A percentile compares a stretch with the other conserved stretches of the same genome.
These are phyloP conservation scores for Oryza glaberrima DNA, from an alignment of 176 grass and related monocot species.

Conservation along the genomic window DNA sequence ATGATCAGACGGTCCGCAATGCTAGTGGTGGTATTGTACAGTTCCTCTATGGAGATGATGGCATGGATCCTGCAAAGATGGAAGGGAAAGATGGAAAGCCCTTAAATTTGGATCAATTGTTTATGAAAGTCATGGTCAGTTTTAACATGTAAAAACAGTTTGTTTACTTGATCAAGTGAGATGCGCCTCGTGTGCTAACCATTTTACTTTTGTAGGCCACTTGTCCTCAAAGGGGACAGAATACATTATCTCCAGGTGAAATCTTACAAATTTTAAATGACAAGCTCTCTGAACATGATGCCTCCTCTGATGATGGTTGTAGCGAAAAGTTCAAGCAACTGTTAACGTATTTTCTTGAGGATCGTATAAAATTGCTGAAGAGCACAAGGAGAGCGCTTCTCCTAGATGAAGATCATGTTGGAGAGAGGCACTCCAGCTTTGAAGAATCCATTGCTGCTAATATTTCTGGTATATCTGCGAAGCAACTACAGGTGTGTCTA, in stretches of 20 bases:
- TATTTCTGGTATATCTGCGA: conserved; percentile 87
- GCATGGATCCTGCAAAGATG: conserved; percentile 99
- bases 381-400: conserved; percentile 70
- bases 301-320: conserved; percentile 62
- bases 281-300: conserved; percentile 58
- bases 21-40: conserved; percentile 91
- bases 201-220: conserved; percentile 65
- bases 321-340: conserved; percentile 63
- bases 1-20: conserved; percentile 93
- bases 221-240: conserved; percentile 65
- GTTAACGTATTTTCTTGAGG: conserved; percentile 62
- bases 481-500: conserved; percentile 82
- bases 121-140: conserved; percentile 98
- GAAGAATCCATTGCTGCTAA: conserved; percentile 75
- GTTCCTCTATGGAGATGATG: conserved; percentile 97
- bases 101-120: conserved; percentile 96
- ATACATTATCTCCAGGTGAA: conserved; percentile 64
- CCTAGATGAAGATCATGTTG: conserved; percentile 55
- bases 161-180: conserved; percentile 23
- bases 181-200: conserved; percentile 11
- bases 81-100: conserved; percentile 83
- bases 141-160: conserved; percentile 18
- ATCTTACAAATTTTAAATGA: conserved; percentile 58
- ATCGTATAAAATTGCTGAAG: conserved; percentile 53
- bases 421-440: conserved; percentile 28